phyloP scores from a whole-genome alignment of 495 filamentous ascomycete species.

The Penicillium pulvis region DNA sequence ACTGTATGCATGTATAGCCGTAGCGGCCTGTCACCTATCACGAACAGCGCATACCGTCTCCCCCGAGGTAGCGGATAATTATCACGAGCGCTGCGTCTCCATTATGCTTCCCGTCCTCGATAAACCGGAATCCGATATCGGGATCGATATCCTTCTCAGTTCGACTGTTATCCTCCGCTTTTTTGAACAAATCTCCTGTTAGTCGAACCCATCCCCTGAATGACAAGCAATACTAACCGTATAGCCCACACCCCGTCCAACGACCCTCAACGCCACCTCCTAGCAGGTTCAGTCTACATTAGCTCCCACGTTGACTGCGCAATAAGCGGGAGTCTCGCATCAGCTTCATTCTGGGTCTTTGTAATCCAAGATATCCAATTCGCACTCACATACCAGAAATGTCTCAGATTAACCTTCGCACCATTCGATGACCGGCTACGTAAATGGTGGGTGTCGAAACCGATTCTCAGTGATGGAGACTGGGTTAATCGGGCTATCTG shows the following conservation, averaged over 20 bases:
- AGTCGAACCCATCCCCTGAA: neutral
- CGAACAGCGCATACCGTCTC: slow-evolving; percentile 38
- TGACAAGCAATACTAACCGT: neutral
- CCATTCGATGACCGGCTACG: slow-evolving; percentile 41
- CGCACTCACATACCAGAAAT: slow-evolving; percentile 40
- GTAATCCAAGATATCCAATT: slow-evolving; percentile 49
- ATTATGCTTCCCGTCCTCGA: slow-evolving; percentile 44
- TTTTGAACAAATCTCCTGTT: slow-evolving; percentile 47
- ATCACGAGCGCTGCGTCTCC: slow-evolving; percentile 46
- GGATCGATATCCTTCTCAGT: slow-evolving; percentile 44
- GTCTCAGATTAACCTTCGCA: slow-evolving; percentile 38
- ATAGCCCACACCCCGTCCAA: slow-evolving; percentile 40
- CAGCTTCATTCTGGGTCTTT: slow-evolving; percentile 48
- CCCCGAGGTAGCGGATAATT: slow-evolving; percentile 38
- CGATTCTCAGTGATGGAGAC: slow-evolving; percentile 37
- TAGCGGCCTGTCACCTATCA: slow-evolving; percentile 45
- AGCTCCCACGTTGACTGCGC: slow-evolving; percentile 45
- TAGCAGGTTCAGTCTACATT: slow-evolving; percentile 48
- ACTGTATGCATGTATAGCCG: slow-evolving; percentile 43
- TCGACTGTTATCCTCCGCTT: slow-evolving; percentile 47
- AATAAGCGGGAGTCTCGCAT: slow-evolving; percentile 39
- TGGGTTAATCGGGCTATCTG: slow-evolving; percentile 44
- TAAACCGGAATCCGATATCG: slow-evolving; percentile 36
- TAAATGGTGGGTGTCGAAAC: slow-evolving; percentile 33
- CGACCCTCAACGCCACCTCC: slow-evolving; percentile 43